phyloP scores from a whole-genome alignment of 2,329 filamentous ascomycete genomes.

The Sporothrix mexicana region DNA sequence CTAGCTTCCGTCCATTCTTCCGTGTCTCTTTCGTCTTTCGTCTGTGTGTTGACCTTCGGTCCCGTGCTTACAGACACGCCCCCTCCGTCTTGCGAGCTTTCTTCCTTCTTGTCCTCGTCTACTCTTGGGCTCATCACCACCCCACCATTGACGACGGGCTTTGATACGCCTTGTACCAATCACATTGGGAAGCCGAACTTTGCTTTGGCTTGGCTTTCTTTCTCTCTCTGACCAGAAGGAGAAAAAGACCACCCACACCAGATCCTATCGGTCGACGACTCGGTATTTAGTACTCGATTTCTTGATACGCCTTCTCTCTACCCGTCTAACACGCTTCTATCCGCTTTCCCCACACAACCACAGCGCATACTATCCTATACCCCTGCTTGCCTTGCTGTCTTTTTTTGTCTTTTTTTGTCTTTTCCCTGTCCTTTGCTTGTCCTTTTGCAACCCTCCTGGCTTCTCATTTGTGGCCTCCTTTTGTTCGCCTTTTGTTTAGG shows the following conservation, averaged over 20 bases:
- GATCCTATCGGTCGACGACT: neutral
- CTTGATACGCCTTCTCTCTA: neutral
- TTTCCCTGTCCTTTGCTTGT: neutral
- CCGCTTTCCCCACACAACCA: constrained; percentile 16
- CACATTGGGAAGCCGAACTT: constrained; percentile 1
- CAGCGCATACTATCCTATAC: neutral
- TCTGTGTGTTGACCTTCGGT: neutral
- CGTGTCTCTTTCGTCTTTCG: too few species aligned
- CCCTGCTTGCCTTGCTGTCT: constrained; percentile 20
- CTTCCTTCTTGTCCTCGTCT: neutral
- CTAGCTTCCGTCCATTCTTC: constrained; percentile 23
- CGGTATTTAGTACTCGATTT: neutral
- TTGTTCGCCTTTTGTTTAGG: constrained; percentile 22
- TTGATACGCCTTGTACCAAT: constrained; percentile 14
- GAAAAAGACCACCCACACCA: constrained; percentile 6
- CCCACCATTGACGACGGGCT: constrained; percentile 16
- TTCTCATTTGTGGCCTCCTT: constrained; percentile 30
- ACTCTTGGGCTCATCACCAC: constrained; percentile 5
- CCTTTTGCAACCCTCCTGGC: neutral
- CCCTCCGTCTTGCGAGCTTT: neutral
- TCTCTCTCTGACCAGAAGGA: neutral
- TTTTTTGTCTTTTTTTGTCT: constrained; percentile 14
- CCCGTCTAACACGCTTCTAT: constrained; percentile 11
- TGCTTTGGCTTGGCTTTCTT: neutral
- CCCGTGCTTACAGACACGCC: neutral